Conservation (phyloP, 2,329 filamentous ascomycete genomes). For the Claviceps cyperi region DNA sequence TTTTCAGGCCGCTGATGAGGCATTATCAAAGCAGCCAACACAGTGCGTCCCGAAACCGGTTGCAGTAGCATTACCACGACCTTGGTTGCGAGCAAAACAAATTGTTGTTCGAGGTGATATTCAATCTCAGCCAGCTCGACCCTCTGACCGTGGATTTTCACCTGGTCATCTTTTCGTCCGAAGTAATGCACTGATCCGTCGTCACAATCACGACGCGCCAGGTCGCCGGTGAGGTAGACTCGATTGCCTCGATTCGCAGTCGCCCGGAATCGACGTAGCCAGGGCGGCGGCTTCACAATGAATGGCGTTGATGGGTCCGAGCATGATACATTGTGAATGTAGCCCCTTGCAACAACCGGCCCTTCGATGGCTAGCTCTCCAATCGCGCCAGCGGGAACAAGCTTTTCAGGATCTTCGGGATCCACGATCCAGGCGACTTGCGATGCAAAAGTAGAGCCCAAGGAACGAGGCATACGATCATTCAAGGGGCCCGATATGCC, state of each 20-base stretch:
- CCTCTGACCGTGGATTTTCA: constrained; percentile 40
- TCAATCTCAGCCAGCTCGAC: constrained; percentile 26
- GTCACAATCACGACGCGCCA: constrained; percentile 16
- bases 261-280: constrained; percentile 10
- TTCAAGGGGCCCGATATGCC: constrained; percentile 11
- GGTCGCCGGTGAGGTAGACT: constrained; percentile 12
- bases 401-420: not conserved
- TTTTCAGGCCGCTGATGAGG: not conserved
- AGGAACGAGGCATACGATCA: not conserved
- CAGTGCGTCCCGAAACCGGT: too few species aligned
- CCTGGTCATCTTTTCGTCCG: constrained; percentile 16
- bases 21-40: too few species aligned
- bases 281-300: not conserved
- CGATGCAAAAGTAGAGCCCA: not conserved
- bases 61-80: not conserved
- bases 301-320: not conserved
- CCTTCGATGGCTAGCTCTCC: constrained; percentile 15
- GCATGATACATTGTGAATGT: constrained; percentile 33
- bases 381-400: not conserved
- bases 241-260: constrained; percentile 8
- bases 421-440: not conserved
- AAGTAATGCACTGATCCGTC: constrained; percentile 10
- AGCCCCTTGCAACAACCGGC: constrained; percentile 38
- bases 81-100: not conserved
- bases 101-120: not conserved